A percentile compares a stretch with the other conserved stretches of the same genome.
Conservation (phyloP, 106 monocot species). For the Dendrobium chrysotoxum region DNA sequence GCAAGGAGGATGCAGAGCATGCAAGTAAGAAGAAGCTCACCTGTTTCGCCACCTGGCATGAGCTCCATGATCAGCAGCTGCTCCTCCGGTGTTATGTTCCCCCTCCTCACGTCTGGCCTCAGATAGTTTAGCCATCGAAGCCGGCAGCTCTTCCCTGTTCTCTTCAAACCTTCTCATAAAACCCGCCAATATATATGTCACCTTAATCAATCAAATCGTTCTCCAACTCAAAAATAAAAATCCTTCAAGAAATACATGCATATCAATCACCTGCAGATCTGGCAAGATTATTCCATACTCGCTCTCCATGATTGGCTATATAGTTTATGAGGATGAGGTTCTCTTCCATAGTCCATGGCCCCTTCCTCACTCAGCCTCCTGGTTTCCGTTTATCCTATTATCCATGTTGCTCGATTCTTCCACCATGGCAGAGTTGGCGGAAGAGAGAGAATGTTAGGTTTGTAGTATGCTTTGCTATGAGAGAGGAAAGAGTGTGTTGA, state of each 20-base stretch:
- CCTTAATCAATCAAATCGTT: neutral
- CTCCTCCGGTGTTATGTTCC: conserved; percentile 63
- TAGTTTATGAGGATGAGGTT: conserved; percentile 45
- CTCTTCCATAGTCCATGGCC: conserved; percentile 52
- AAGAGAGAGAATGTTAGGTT: neutral
- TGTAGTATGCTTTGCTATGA: neutral
- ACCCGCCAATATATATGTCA: neutral
- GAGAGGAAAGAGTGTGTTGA: neutral
- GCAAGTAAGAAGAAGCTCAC: conserved; percentile 17
- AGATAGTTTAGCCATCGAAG: conserved; percentile 47
- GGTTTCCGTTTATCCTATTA: conserved; percentile 9
- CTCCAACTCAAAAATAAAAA: neutral
- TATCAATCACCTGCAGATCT: conserved; percentile 29
- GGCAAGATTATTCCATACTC: conserved; percentile 37
- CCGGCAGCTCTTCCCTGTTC: conserved; percentile 37
- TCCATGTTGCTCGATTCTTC: conserved; percentile 16
- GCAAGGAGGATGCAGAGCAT: no score
- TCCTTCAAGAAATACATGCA: neutral
- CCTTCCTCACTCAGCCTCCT: conserved; percentile 39
- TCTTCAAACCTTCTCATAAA: conserved; percentile 4
- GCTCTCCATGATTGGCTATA: conserved; percentile 40
- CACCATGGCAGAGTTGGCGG: neutral
- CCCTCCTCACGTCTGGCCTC: conserved; percentile 40
- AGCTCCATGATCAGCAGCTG: conserved; percentile 53
- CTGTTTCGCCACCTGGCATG: conserved; percentile 61